These are phyloP conservation scores for Penicillium decumbens DNA, from an alignment of 2,329 filamentous ascomycete species.

Conservation along the genomic window DNA sequence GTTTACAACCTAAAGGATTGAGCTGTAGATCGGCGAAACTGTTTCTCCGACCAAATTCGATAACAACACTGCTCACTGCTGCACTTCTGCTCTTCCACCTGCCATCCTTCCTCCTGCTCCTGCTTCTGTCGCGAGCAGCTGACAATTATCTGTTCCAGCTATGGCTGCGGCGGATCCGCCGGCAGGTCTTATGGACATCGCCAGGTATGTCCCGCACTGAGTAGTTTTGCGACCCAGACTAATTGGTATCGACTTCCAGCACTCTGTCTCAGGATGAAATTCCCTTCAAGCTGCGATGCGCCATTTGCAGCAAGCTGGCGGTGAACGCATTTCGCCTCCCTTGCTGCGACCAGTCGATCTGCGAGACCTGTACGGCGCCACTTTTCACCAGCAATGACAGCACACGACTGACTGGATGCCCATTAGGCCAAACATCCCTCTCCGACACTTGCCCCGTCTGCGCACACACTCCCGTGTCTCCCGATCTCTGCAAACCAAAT, in stretches of 20 bases:
- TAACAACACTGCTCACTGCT: conserved; percentile 1
- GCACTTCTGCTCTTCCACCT: not conserved
- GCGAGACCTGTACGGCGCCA: conserved; percentile 68
- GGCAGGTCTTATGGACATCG: conserved; percentile 42
- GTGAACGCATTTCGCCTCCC: conserved; percentile 86
- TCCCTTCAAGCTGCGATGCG: conserved; percentile 93
- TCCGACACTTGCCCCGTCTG: conserved; percentile 84
- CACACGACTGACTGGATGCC: not conserved
- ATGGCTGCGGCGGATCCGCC: conserved; percentile 42
- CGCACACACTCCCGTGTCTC: conserved; percentile 81
- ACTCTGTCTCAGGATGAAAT: conserved; percentile 76
- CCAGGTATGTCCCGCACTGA: conserved; percentile 29
- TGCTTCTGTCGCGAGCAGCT: not conserved
- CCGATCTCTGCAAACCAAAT: conserved; percentile 80
- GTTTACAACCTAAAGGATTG: too few species aligned
- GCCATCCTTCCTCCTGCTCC: not conserved
- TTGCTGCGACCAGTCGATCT: conserved; percentile 94
- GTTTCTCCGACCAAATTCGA: conserved; percentile 20
- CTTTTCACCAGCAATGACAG: not conserved
- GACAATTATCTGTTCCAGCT: conserved; percentile 5
- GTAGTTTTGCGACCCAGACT: not conserved
- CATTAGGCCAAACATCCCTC: conserved; percentile 66
- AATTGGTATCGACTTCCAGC: conserved; percentile 43
- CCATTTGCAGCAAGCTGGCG: conserved; percentile 84
- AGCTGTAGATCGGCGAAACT: conserved; percentile 15